Base-by-base conservation (phyloP, 441 rosid genomes). In the Raphanus hybrid region DNA sequence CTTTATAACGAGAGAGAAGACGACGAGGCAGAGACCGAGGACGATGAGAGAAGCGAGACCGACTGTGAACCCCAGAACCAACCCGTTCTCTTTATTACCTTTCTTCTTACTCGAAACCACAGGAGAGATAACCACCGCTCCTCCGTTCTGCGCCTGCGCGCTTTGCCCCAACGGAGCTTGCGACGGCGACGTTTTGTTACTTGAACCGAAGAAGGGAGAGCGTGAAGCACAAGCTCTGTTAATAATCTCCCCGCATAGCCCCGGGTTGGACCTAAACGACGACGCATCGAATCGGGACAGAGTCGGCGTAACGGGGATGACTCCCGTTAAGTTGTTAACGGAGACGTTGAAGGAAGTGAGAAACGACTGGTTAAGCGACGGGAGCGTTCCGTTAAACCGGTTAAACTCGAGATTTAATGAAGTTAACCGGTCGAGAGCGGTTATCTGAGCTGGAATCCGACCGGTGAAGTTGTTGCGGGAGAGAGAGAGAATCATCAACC, bases 211-310 rank as follows among this genome's bases (percentile, higher is more conserved):
- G 34, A 29, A 29, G 5, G 66, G 99, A 1, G 92, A 78, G 26
- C 80, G 85, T 0, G 90, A 75, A 60, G 75, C 74, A 76, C 97
- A 94, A 4, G 85, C 87, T 74, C 77, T 81, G 67, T 89, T 86
- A 4, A 92, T 79, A 16, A 89, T 78, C 93, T 88, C 91, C 0
- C 99, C 97, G 75, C 99, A 94, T 29, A 94, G 88, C 39, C 84
- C 82, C 8, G 91, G 92, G 80, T 94, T 92, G 9, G 72, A 70
- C 23, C 57, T 73, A 73, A 92, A 92, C 70, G 97, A 78, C 43
- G 97, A 73, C 67, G 88, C 41, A 2, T 58, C 87, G 65, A 94
- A 91, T 74, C 88, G 83, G 4, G 91, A 80, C 2, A 92, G 85
- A 12, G 94, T 87, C 8, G 88, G 82, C 5, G 98, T 94, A 2